phyloP scores from a whole-genome alignment of 202 grass and related monocot genomes.

The Setaria viridis region DNA sequence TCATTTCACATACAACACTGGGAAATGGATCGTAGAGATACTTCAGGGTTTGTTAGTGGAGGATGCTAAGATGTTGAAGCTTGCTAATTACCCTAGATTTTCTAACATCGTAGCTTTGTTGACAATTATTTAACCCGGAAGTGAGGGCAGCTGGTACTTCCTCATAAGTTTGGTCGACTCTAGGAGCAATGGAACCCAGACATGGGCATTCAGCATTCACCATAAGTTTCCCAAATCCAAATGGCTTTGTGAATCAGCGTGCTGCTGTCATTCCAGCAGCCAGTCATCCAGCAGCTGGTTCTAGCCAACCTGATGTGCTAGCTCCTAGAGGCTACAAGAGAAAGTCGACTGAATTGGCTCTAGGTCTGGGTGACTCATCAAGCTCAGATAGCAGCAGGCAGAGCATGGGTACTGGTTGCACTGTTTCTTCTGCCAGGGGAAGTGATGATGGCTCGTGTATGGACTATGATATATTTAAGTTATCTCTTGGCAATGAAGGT shows the following conservation, averaged over 20 bases:
- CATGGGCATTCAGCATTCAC: constrained; percentile 43
- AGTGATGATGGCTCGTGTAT: constrained; percentile 69
- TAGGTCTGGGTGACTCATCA: constrained; percentile 67
- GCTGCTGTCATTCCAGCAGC: constrained; percentile 34
- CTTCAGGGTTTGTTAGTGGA: constrained; percentile 95
- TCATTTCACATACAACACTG: constrained; percentile 30
- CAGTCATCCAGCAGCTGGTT: constrained; percentile 43
- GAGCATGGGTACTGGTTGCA: constrained; percentile 65
- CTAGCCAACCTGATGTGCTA: constrained; percentile 50
- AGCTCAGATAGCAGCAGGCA: constrained; percentile 78
- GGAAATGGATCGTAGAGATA: constrained; percentile 89
- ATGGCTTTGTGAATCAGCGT: constrained; percentile 31
- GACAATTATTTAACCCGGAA: constrained; percentile 48
- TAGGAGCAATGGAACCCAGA: constrained; percentile 57
- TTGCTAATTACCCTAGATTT: constrained; percentile 47
- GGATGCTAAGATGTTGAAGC: constrained; percentile 58
- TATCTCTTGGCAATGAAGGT: constrained; percentile 73
- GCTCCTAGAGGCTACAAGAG: constrained; percentile 73
- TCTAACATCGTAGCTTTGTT: constrained; percentile 52
- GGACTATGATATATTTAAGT: constrained; percentile 70
- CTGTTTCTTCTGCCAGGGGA: constrained; percentile 69
- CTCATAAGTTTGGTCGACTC: constrained; percentile 26
- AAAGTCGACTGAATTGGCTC: constrained; percentile 64
- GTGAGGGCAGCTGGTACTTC: constrained; percentile 50
- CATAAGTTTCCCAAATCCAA: constrained; percentile 64